Percentiles rank a stretch among this genome's conserved stretches.
Evolutionary conservation across 768 basidiomycete species (phyloP).

Genomic region (Amanita thiersii): DNA sequence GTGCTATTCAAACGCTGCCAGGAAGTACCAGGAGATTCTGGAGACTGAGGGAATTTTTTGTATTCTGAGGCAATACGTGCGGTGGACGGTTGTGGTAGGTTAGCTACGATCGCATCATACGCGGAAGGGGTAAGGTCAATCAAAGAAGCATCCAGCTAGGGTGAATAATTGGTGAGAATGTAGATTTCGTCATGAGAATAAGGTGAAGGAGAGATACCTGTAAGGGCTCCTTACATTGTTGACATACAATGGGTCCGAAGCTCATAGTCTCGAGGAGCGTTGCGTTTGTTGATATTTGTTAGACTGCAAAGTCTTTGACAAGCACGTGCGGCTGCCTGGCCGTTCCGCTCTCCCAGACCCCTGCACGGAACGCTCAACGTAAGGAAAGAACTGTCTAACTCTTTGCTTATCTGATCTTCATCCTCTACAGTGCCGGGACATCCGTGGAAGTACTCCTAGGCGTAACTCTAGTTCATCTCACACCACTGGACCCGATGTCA

Average conservation of each 20-base stretch:
- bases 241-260: conserved; percentile 48
- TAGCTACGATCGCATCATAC: conserved; percentile 75
- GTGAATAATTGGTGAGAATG: conserved; percentile 9
- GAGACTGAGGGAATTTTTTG: conserved; percentile 1
- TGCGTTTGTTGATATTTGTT: conserved; percentile 7
- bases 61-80: conserved; percentile 27
- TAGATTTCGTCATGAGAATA: conserved; percentile 11
- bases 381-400: too few relatives aligned
- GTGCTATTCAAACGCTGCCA: conserved; percentile 52
- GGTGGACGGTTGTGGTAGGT: conserved; percentile 50
- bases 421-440: too few relatives aligned
- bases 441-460: too few relatives aligned
- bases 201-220: conserved; percentile 39
- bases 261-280: conserved; percentile 26
- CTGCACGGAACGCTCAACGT: too few relatives aligned
- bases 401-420: too few relatives aligned
- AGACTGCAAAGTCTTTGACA: neutral
- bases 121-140: conserved; percentile 79
- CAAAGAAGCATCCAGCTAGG: conserved; percentile 83
- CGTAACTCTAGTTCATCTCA: too few relatives aligned
- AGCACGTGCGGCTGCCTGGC: neutral
- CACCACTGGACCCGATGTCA: too few relatives aligned
- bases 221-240: conserved; percentile 88
- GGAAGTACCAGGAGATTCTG: conserved; percentile 33
- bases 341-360: too few relatives aligned